Percentiles rank a stretch among this genome's conserved stretches.
phyloP scores from a whole-genome alignment of 257 asterid species.

The Solanum ossicruentum region DNA sequence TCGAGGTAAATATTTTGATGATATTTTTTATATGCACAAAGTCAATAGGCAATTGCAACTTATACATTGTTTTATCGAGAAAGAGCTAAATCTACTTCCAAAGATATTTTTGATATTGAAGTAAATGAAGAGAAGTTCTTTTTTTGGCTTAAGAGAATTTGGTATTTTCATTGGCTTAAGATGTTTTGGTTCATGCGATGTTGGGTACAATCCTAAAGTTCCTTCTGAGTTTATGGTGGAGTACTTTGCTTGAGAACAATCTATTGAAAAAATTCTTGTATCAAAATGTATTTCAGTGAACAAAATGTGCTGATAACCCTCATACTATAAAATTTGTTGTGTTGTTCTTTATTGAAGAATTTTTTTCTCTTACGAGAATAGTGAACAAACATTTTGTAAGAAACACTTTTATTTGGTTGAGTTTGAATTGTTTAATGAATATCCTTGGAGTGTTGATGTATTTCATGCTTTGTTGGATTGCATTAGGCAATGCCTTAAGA shows the following conservation, averaged over 20 bases:
- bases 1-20: background rate
- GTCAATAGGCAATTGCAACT: background rate
- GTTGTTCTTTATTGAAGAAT: background rate
- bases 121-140: background rate
- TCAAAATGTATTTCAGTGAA: background rate
- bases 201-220: background rate
- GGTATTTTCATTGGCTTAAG: background rate
- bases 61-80: background rate
- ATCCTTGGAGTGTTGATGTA: background rate
- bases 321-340: background rate
- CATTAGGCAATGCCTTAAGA: no score
- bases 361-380: background rate
- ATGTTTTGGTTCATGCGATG: background rate
- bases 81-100: background rate
- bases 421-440: background rate
- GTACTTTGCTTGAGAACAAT: background rate
- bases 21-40: background rate
- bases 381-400: background rate
- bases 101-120: background rate
- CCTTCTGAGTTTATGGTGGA: background rate
- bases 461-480: background rate
- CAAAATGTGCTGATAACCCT: background rate
- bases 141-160: background rate
- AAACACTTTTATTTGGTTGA: background rate
- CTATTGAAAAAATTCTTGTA: no score